Percentiles rank a stretch among this genome's conserved stretches.
Conservation (phyloP, 2,329 filamentous ascomycete genomes). For the Lanzia echinophila region DNA sequence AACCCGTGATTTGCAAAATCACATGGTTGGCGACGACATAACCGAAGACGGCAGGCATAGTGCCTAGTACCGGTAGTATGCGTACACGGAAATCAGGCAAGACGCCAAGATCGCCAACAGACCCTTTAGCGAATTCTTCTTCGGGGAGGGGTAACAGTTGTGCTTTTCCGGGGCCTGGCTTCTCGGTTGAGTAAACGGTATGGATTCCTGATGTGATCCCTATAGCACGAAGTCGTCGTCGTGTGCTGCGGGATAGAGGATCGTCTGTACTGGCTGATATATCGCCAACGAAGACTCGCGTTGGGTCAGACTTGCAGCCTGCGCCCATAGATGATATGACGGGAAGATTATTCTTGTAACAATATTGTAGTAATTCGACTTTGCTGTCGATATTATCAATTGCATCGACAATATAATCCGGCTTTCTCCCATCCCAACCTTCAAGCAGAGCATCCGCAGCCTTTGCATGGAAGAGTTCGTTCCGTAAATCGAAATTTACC, state of each 20-base stretch:
- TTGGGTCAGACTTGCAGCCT: slow-evolving; percentile 83
- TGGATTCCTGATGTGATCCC: slow-evolving; percentile 83
- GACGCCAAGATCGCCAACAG: slow-evolving; percentile 79
- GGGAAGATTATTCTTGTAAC: slow-evolving; percentile 65
- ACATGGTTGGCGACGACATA: slow-evolving; percentile 89
- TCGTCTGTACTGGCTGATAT: slow-evolving; percentile 86
- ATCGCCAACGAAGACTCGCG: slow-evolving; percentile 81
- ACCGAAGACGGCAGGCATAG: slow-evolving; percentile 95
- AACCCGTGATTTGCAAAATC: slow-evolving; percentile 72
- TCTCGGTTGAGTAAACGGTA: slow-evolving; percentile 88
- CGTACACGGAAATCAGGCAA: slow-evolving; percentile 88
- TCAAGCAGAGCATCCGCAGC: slow-evolving; percentile 62
- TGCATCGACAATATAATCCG: slow-evolving; percentile 89
- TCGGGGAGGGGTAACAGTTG: slow-evolving; percentile 79
- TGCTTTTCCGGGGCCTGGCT: slow-evolving; percentile 84
- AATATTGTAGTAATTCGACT: slow-evolving; percentile 83
- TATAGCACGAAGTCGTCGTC: slow-evolving; percentile 62
- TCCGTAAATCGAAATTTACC: slow-evolving; percentile 80
- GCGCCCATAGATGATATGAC: slow-evolving; percentile 96
- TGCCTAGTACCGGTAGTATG: slow-evolving; percentile 91
- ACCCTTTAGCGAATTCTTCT: slow-evolving; percentile 80
- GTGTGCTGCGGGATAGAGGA: slow-evolving; percentile 75
- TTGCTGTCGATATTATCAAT: slow-evolving; percentile 99
- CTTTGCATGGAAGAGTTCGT: slow-evolving; percentile 70
- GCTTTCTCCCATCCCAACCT: slow-evolving; percentile 59